Base-by-base conservation (phyloP, 208 protist species). In the Wallacemonas sp. region DNA sequence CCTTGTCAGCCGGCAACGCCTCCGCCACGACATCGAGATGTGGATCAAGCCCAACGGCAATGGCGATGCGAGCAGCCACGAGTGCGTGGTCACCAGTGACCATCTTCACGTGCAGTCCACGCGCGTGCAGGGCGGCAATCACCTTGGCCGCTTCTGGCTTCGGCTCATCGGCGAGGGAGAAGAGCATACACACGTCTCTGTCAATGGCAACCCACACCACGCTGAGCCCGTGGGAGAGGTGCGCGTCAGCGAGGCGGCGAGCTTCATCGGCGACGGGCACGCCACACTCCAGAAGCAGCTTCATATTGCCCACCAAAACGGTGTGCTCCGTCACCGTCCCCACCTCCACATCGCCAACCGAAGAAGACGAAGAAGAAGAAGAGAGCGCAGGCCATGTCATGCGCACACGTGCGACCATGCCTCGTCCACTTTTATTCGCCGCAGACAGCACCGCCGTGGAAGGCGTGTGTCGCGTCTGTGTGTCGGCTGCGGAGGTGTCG, bases 141-240 rank as follows among this genome's bases (percentile, higher is more conserved):
- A 96, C 90, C 14, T 60, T 60, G 2, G 39, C 53, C 9, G 95
- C 91, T 62, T 98, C 96, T 12, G 72, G 82, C 65, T 97, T 96
- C 17, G 90, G 63, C 38, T 82, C 74, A 74, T 99, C 97, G 0
- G 72, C 42, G 36, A 98, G 81, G 8, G 84, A 70, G 17, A 97
- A 49, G 12, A 91, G 47, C 17, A 81, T 65, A 26, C 65, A 65
- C 14, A 82, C 66, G 9, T 42, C 28, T 8, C 77, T 74, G 39
- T 97, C 78, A 0, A 98, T 24, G 2, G 93, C 79, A 12, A 84
- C 92, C 44, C 98, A 54, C 9, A 98, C 86, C 1, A 83, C 70
- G 9, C 85, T 93, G 46, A 72, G 72, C 11, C 83, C 86, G 1
- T 75, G 31, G 11, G 39, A 36, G 42, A 68, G 70, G 33, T 80